Evolutionary conservation across 2,329 filamentous ascomycete genomes (phyloP).

Genomic region (Paracorniculantispora psalliotae): DNA sequence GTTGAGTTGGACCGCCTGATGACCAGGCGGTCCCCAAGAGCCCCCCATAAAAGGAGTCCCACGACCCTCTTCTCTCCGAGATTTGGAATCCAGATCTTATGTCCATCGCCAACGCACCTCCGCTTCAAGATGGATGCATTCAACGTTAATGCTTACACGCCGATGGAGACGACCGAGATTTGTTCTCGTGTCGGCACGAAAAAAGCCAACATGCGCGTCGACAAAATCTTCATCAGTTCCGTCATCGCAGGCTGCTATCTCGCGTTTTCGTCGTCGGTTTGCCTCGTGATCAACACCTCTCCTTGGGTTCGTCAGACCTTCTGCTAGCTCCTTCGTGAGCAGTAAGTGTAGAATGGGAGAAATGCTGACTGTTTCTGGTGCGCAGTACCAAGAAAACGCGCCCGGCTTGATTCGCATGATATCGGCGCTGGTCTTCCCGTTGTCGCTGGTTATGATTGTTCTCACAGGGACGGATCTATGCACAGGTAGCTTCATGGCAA

Average conservation of each 20-base stretch:
- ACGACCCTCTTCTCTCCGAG: background rate
- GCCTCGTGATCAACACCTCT: conserved; percentile 39
- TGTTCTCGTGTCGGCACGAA: conserved; percentile 43
- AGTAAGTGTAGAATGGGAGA: background rate
- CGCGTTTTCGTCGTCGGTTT: conserved; percentile 44
- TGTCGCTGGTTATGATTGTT: conserved; percentile 46
- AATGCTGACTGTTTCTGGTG: background rate
- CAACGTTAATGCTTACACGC: conserved; percentile 34
- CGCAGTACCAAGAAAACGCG: conserved; percentile 38
- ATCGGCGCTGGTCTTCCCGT: conserved; percentile 41
- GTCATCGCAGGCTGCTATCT: conserved; percentile 48
- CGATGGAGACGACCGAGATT: conserved; percentile 45
- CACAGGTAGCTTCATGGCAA: conserved; percentile 41
- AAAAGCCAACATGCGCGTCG: conserved; percentile 48
- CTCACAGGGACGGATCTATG: conserved; percentile 44
- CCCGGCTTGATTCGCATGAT: conserved; percentile 42
- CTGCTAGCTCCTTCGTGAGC: too few relatives aligned
- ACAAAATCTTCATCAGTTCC: conserved; percentile 48
- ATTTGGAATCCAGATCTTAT: background rate
- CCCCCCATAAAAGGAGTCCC: background rate
- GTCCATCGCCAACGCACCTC: background rate
- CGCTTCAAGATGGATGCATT: background rate
- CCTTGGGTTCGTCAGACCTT: conserved; percentile 31
- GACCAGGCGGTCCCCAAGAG: background rate
- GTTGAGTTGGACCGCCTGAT: background rate